Conservation (phyloP, 352 stramenopile species). For the Globisporangium paroecandrum region DNA sequence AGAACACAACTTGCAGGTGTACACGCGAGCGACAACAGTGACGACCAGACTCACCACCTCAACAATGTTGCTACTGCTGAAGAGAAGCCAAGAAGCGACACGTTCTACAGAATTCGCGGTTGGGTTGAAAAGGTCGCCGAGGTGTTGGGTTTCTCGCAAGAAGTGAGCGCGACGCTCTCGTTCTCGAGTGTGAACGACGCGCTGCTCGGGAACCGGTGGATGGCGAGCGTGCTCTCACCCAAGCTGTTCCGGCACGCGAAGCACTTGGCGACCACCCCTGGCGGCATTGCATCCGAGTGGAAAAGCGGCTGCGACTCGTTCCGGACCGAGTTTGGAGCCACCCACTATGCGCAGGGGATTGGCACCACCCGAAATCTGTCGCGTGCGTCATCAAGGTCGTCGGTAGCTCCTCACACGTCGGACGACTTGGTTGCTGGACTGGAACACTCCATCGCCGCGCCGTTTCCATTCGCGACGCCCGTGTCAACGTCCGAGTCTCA, state of each 20-base stretch:
- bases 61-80: not conserved
- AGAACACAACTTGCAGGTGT: not conserved
- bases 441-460: conserved; percentile 13
- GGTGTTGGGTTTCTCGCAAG: conserved; percentile 32
- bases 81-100: not conserved
- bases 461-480: conserved; percentile 24
- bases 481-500: conserved; percentile 18
- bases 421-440: conserved; percentile 10
- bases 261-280: conserved; percentile 30
- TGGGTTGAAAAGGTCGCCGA: conserved; percentile 25
- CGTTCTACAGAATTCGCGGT: not conserved
- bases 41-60: not conserved
- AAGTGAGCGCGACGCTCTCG: conserved; percentile 39
- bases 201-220: conserved; percentile 44
- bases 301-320: conserved; percentile 45
- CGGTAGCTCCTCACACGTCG: not conserved
- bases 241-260: conserved; percentile 25
- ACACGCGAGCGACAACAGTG: not conserved
- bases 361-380: conserved; percentile 4
- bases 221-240: conserved; percentile 30
- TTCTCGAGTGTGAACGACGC: conserved; percentile 31
- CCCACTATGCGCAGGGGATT: conserved; percentile 18
- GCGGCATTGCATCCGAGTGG: conserved; percentile 45
- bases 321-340: conserved; percentile 47
- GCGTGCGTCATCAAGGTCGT: conserved; percentile 15